Conservation (phyloP, 129 eudicot species). For the Flaveria robusta region DNA sequence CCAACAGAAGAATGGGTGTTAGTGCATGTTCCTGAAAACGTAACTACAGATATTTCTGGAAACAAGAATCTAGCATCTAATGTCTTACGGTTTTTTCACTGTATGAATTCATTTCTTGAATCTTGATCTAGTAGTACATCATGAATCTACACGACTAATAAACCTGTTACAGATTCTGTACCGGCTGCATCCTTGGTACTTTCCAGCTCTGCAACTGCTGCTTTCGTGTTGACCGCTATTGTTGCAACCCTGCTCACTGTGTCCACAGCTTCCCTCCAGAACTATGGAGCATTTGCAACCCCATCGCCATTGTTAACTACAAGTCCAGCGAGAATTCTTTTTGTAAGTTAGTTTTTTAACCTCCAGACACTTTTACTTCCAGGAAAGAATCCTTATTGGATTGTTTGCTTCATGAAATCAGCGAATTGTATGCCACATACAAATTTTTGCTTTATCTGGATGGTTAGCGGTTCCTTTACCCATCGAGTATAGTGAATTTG, state of each 20-base stretch:
- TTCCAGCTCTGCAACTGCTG: conserved; percentile 61
- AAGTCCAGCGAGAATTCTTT: conserved; percentile 71
- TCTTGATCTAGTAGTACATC: not conserved
- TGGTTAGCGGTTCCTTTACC: conserved; percentile 88
- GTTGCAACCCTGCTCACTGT: conserved; percentile 73
- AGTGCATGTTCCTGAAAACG: conserved; percentile 69
- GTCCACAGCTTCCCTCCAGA: conserved; percentile 72
- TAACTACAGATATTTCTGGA: conserved; percentile 86
- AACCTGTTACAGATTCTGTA: conserved; percentile 56
- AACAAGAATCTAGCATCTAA: conserved; percentile 74
- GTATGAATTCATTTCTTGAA: conserved; percentile 47
- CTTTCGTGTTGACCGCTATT: conserved; percentile 60
- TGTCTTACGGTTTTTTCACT: conserved; percentile 65
- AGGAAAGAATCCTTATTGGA: not conserved
- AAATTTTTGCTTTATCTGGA: conserved; percentile 77
- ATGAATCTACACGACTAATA: conserved; percentile 2
- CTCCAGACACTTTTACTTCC: not conserved
- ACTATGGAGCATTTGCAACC: conserved; percentile 63
- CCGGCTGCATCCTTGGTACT: conserved; percentile 60
- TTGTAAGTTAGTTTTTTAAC: conserved; percentile 51
- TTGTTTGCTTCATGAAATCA: conserved; percentile 39
- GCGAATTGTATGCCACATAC: conserved; percentile 91
- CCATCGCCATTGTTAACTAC: conserved; percentile 53
- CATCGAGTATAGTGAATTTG: conserved; percentile 81
- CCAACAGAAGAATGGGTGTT: conserved; percentile 47